A percentile compares a stretch with the other conserved stretches of the same genome.
These are phyloP conservation scores for Arthrobotrys pseudoclavata DNA, from an alignment of 2,329 filamentous ascomycete species.

Conservation along the genomic window DNA sequence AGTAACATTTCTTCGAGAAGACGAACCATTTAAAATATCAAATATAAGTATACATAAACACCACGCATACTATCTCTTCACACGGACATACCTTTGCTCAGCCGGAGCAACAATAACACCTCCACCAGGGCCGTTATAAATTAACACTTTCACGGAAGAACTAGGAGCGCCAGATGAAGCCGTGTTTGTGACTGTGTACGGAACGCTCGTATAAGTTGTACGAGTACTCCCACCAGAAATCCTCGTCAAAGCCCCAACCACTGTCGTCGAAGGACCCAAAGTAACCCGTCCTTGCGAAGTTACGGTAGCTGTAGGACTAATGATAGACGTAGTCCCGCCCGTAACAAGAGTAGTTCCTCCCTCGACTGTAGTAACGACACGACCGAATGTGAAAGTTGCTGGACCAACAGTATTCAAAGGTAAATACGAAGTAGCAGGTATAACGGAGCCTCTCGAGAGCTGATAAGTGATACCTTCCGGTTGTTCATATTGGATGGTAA, in stretches of 20 bases:
- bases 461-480: slow-evolving; percentile 52
- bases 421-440: slow-evolving; percentile 48
- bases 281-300: slow-evolving; percentile 38
- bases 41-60: background rate
- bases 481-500: slow-evolving; percentile 50
- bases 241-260: slow-evolving; percentile 33
- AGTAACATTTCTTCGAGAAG: slow-evolving; percentile 44
- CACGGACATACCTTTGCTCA: slow-evolving; percentile 41
- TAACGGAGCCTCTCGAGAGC: slow-evolving; percentile 50
- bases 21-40: slow-evolving; percentile 24
- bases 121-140: slow-evolving; percentile 55
- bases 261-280: slow-evolving; percentile 30
- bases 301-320: slow-evolving; percentile 47
- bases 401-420: slow-evolving; percentile 33
- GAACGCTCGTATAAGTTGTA: slow-evolving; percentile 45
- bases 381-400: slow-evolving; percentile 49
- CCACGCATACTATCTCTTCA: background rate
- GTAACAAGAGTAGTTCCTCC: slow-evolving; percentile 35
- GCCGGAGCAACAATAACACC: slow-evolving; percentile 56
- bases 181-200: slow-evolving; percentile 46
- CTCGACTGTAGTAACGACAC: slow-evolving; percentile 42
- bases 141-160: slow-evolving; percentile 46
- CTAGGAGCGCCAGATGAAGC: slow-evolving; percentile 20
- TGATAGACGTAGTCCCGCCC: slow-evolving; percentile 39
- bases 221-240: slow-evolving; percentile 41